These are phyloP conservation scores for Oxytropis ochrocephala DNA, from an alignment of 306 rosid species.

Conservation along the genomic window DNA sequence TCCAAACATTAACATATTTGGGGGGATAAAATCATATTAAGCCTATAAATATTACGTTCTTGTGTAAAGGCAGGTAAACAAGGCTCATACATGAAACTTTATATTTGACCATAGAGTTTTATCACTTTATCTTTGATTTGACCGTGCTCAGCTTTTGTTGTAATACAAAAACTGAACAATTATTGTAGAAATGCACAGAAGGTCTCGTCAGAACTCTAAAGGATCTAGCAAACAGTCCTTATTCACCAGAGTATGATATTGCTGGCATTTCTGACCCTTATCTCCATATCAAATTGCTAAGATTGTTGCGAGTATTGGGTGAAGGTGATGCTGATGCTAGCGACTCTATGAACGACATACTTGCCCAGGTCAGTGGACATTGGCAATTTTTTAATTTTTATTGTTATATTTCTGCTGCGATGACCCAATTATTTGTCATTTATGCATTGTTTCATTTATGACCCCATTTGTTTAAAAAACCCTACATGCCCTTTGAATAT, in stretches of 20 bases:
- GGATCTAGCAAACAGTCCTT: conserved; percentile 88
- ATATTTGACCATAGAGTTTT: too few species aligned
- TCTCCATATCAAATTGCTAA: conserved; percentile 89
- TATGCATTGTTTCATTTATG: conserved; percentile 9
- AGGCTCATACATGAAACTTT: not conserved
- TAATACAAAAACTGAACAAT: conserved; percentile 22
- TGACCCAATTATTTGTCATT: conserved; percentile 2
- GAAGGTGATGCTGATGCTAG: conserved; percentile 94
- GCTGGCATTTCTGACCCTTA: conserved; percentile 97
- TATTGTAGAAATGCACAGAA: conserved; percentile 78
- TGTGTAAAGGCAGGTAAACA: conserved; percentile 10
- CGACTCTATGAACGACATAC: conserved; percentile 92
- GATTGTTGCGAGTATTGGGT: conserved; percentile 81
- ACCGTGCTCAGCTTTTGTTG: conserved; percentile 13
- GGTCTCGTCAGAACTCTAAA: conserved; percentile 79
- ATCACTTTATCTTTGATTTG: not conserved
- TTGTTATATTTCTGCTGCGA: not conserved
- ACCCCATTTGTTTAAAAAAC: conserved; percentile 4
- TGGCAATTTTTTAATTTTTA: conserved; percentile 2
- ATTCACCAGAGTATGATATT: conserved; percentile 93
- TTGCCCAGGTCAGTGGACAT: conserved; percentile 80
- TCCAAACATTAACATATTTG: too few species aligned
- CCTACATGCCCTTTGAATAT: not conserved
- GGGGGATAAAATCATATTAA: not conserved
- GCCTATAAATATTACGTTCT: not conserved